Conservation (phyloP, 345 rosid species). For the Euphorbia lathyris region DNA sequence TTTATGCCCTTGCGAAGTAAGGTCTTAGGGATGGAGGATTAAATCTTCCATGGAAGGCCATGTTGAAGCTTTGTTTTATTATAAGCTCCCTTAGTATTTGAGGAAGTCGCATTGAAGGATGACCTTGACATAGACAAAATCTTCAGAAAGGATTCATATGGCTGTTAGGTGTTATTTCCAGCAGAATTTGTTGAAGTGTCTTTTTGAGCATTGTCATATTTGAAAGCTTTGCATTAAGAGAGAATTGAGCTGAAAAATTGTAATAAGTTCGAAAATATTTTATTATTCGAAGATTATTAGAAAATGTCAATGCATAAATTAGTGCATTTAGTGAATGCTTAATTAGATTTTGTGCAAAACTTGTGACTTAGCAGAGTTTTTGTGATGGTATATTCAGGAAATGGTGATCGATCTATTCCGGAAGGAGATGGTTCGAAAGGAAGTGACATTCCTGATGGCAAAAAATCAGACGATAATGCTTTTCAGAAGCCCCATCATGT, state of each 20-base stretch:
- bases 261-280: too few relatives aligned
- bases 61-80: background rate
- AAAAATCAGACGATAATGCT: slow-evolving; percentile 49
- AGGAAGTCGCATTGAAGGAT: background rate
- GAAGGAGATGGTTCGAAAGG: slow-evolving; percentile 59
- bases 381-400: slow-evolving; percentile 31
- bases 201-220: background rate
- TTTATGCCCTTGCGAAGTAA: background rate
- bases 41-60: background rate
- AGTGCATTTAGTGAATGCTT: background rate
- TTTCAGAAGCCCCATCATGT: slow-evolving; percentile 49
- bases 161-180: background rate
- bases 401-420: slow-evolving; percentile 45
- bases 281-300: background rate
- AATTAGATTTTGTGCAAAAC: background rate
- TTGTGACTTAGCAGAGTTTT: background rate
- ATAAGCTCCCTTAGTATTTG: background rate
- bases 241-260: background rate
- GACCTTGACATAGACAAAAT: background rate
- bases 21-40: background rate
- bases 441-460: slow-evolving; percentile 49
- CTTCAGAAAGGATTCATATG: background rate
- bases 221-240: background rate
- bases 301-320: background rate
- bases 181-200: background rate